Conservation (phyloP, 2,329 filamentous ascomycete species). For the Aspergillus luchuensis region DNA sequence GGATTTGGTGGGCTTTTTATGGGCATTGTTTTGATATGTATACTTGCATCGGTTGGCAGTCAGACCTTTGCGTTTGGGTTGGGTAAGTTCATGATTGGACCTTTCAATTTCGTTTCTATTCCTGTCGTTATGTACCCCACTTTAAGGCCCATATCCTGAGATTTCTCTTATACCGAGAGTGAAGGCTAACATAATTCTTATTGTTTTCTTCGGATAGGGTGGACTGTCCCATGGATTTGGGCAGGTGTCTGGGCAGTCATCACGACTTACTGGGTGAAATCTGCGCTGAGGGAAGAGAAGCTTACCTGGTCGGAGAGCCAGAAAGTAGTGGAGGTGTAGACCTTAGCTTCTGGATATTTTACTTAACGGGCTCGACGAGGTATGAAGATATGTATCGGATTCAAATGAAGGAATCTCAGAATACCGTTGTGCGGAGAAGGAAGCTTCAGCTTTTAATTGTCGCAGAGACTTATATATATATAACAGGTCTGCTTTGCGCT, state of each 20-base stretch:
- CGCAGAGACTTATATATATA: too few relatives aligned
- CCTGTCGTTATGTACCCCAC: too few relatives aligned
- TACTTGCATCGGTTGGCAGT: background rate
- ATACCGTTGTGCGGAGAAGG: too few relatives aligned
- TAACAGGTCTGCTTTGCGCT: too few relatives aligned
- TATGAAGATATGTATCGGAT: too few relatives aligned
- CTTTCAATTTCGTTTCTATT: background rate
- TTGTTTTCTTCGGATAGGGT: background rate
- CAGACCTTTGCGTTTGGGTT: background rate
- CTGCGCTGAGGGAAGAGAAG: constrained; percentile 2
- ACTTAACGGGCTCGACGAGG: too few relatives aligned
- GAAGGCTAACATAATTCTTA: background rate
- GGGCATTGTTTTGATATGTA: background rate
- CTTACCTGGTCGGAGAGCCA: background rate
- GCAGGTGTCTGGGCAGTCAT: constrained; percentile 2
- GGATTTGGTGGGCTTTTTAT: background rate
- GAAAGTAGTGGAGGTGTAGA: too few relatives aligned
- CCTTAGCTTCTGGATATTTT: too few relatives aligned
- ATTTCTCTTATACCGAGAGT: too few relatives aligned
- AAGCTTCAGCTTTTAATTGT: too few relatives aligned
- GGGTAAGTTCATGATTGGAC: background rate
- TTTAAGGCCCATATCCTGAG: too few relatives aligned
- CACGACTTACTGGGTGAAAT: constrained; percentile 6
- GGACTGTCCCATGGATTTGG: constrained; percentile 4
- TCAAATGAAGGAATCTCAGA: too few relatives aligned